Percentiles rank a stretch among this genome's conserved stretches.
These are phyloP conservation scores for Globisporangium recalcitrans DNA, from an alignment of 352 stramenopile genomes.

Conservation along the genomic window DNA sequence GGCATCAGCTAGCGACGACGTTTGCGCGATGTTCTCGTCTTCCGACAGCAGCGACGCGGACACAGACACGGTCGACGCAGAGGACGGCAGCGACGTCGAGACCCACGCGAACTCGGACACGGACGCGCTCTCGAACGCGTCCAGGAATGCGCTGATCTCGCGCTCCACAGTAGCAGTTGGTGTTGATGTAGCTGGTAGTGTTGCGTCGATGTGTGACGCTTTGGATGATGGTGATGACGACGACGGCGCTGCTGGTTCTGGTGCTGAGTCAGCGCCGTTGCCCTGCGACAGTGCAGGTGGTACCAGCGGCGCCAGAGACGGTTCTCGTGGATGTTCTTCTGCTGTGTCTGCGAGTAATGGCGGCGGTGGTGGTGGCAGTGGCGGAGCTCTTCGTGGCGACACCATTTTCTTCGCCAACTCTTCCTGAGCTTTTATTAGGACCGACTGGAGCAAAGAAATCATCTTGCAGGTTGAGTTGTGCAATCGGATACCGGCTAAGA, in stretches of 20 bases:
- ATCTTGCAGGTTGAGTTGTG: no score
- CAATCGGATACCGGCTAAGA: no score
- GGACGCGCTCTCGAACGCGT: constrained; percentile 10
- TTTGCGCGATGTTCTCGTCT: not conserved
- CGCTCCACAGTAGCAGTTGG: not conserved
- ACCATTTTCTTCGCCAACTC: constrained; percentile 6
- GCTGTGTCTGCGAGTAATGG: not conserved
- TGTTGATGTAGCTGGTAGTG: not conserved
- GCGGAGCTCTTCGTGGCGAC: not conserved
- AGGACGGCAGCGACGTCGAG: constrained; percentile 9
- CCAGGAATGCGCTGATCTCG: constrained; percentile 12
- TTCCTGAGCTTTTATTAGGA: not conserved
- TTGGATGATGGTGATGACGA: not conserved
- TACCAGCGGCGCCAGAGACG: not conserved
- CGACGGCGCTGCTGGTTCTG: not conserved
- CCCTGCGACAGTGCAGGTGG: not conserved
- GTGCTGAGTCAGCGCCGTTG: not conserved
- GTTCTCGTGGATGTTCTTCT: not conserved
- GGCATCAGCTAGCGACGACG: not conserved
- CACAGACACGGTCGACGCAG: constrained; percentile 10
- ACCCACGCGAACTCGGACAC: constrained; percentile 10
- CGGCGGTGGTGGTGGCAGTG: not conserved
- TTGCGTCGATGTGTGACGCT: not conserved
- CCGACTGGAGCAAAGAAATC: no score
- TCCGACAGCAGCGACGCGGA: constrained; percentile 9